Evolutionary conservation across 768 basidiomycete species (phyloP).

Genomic region (Pleurotus pulmonarius): DNA sequence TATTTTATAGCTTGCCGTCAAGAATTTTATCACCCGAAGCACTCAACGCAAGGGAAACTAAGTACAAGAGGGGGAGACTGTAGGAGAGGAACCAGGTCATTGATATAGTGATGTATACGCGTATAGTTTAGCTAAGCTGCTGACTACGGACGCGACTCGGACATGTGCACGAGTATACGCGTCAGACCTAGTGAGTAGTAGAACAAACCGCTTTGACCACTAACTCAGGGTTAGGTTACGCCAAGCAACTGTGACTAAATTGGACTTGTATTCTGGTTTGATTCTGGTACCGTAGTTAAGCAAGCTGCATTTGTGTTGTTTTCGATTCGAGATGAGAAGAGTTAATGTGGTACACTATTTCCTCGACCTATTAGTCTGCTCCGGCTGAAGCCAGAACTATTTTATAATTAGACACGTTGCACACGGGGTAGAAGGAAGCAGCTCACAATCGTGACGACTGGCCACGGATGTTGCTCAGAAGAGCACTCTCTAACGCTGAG

Average conservation of each 20-base stretch:
- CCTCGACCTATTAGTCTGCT: slow-evolving; percentile 31
- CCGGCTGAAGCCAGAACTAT: slow-evolving; percentile 31
- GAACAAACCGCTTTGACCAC: neutral
- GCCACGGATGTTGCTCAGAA: slow-evolving; percentile 70
- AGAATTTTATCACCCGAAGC: too few relatives aligned
- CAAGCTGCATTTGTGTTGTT: too few relatives aligned
- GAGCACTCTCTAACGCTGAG: slow-evolving; percentile 77
- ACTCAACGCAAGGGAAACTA: too few relatives aligned
- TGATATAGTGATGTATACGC: neutral
- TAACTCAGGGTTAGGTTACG: too few relatives aligned
- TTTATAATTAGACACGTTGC: slow-evolving; percentile 9
- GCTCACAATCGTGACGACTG: slow-evolving; percentile 71
- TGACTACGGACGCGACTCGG: neutral
- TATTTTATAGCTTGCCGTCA: neutral
- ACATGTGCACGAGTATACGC: neutral
- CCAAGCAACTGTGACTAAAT: too few relatives aligned
- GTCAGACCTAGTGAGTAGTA: neutral
- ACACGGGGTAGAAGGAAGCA: neutral
- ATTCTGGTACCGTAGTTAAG: too few relatives aligned
- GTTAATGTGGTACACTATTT: slow-evolving; percentile 10
- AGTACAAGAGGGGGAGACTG: too few relatives aligned
- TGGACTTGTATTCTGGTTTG: too few relatives aligned
- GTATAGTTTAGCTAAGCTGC: slow-evolving; percentile 6
- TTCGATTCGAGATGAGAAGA: too few relatives aligned
- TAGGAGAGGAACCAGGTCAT: neutral